Evolutionary conservation across 768 basidiomycete species (phyloP), one percentile per base, ranked within the genome.

Genomic region (Strobilomyces confusus): DNA sequence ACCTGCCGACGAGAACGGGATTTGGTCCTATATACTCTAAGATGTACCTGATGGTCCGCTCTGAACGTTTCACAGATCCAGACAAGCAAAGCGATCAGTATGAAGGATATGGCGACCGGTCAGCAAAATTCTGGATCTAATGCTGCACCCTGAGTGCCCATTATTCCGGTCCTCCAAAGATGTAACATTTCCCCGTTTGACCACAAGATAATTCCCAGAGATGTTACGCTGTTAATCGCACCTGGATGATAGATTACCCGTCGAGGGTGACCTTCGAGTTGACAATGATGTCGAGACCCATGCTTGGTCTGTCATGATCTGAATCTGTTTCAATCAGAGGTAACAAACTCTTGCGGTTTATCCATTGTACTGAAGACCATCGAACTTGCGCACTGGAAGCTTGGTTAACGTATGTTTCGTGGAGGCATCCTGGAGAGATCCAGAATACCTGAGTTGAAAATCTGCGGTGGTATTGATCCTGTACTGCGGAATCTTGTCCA

Each of bases 251-350:
- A 32, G 91, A 78, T 58, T 86, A 81, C 15, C 93, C 95, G 55
- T 89, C 84, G 62, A 95, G 93, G 26, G 83, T 89, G 55, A 79
- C 80, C 80, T 95, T 92, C 61, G 84, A 84, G 76, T 95, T 95
- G 74, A 93, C 84, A 73, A 95, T 95, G 73, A 97, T 95, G 67
- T 98, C 95, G 45, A 98, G 80, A 69, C 92, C 90, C 78, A 97
- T 84, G 49, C 93, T 90, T n/a, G n/a, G 33, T 73, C 78, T 58
- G 90, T 89, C 88, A 95, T 91, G 62, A 95, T 79, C 51, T 86
- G 29, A 29, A 44, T 19, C 0, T n/a, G 9, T 36, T 32, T 2
- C 30, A 30, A 29, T 48, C 19, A 53, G 23, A 32, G 33, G 34
- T 0, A n/a, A 69, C 66, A 54, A 66, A 83, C 87, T 84, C 72